Conservation (phyloP, 2,329 filamentous ascomycete genomes). For the Elsinoe arachidis region DNA sequence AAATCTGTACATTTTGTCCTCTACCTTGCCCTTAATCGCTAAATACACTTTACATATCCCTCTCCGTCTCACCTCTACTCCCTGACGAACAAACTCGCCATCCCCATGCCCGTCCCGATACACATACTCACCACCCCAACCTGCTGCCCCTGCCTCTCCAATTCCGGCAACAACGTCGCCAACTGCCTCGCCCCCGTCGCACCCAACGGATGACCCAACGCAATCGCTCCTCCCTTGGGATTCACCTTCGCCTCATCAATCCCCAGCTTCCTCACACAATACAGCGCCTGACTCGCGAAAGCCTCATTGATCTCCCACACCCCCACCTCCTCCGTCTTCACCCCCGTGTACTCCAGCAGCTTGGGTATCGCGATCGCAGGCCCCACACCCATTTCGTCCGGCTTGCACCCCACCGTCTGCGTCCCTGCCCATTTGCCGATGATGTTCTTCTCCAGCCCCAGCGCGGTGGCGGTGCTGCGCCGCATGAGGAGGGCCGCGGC, state of each 20-base stretch:
- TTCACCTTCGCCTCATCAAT: slow-evolving; percentile 68
- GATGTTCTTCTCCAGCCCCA: slow-evolving; percentile 61
- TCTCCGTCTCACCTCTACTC: slow-evolving; percentile 26
- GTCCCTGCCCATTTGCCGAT: slow-evolving; percentile 77
- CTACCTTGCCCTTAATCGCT: background rate
- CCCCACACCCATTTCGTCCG: slow-evolving; percentile 91
- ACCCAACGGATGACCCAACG: slow-evolving; percentile 84
- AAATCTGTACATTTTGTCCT: slow-evolving; percentile 3
- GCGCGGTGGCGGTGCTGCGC: slow-evolving; percentile 63
- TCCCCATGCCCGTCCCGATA: slow-evolving; percentile 45
- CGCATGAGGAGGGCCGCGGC: slow-evolving; percentile 78
- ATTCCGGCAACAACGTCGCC: slow-evolving; percentile 61
- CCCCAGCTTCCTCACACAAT: slow-evolving; percentile 64
- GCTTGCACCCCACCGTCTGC: slow-evolving; percentile 65
- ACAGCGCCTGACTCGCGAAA: slow-evolving; percentile 54
- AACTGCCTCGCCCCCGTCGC: slow-evolving; percentile 79
- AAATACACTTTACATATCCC: background rate
- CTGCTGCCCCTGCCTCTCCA: slow-evolving; percentile 59
- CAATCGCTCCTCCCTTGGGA: slow-evolving; percentile 86
- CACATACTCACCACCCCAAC: slow-evolving; percentile 90
- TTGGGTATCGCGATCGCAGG: slow-evolving; percentile 80
- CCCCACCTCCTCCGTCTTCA: slow-evolving; percentile 61
- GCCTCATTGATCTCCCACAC: slow-evolving; percentile 94
- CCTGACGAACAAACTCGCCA: slow-evolving; percentile 44
- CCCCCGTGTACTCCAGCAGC: slow-evolving; percentile 59